Evolutionary conservation across 164 flowering plant species (phyloP).

Genomic region (Litsea cubeba): DNA sequence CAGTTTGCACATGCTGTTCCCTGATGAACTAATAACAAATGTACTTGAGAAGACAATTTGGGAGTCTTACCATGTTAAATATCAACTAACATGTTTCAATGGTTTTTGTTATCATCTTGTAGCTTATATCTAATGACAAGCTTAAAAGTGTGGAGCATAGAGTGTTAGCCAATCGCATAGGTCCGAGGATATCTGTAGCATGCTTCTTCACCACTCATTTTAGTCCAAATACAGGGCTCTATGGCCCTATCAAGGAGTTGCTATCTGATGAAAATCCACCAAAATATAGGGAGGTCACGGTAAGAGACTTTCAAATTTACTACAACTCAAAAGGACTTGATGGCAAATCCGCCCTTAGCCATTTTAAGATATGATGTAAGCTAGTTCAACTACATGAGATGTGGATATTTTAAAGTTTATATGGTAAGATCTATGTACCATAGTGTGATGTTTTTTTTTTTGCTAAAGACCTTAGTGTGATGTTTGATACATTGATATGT

Average conservation of each 20-base stretch:
- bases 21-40: background rate
- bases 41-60: background rate
- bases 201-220: slow-evolving; percentile 21
- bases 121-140: slow-evolving; percentile 39
- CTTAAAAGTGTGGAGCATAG: slow-evolving; percentile 35
- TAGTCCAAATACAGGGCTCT: background rate
- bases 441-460: background rate
- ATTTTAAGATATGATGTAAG: slow-evolving; percentile 3
- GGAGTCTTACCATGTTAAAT: background rate
- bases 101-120: slow-evolving; percentile 5
- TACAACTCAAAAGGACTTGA: slow-evolving; percentile 4
- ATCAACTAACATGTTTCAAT: background rate
- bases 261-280: slow-evolving; percentile 29
- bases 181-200: slow-evolving; percentile 37
- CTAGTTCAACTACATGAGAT: background rate
- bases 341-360: slow-evolving; percentile 1
- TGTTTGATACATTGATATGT: background rate
- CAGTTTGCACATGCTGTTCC: background rate
- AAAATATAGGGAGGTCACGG: slow-evolving; percentile 15
- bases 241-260: slow-evolving; percentile 40
- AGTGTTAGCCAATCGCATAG: slow-evolving; percentile 23
- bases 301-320: background rate
- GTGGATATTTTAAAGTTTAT: background rate
- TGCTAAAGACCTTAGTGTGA: background rate
- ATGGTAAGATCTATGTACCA: background rate